Evolutionary conservation across 2,329 filamentous ascomycete genomes (phyloP).

Genomic region (Phymatotrichopsis omnivora): DNA sequence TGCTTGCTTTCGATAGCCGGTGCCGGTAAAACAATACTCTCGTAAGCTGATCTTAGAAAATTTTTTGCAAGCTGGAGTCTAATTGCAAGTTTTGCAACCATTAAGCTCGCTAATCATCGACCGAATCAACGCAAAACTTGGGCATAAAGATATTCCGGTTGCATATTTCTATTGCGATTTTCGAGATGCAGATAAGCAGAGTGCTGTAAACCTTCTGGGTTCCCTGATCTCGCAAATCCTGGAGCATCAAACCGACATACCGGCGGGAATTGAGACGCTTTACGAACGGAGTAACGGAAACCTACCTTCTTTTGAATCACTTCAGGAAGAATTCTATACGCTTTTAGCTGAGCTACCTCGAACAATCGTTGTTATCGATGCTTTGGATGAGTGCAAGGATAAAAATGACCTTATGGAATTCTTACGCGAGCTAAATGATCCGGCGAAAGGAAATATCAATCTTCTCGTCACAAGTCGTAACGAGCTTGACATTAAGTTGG

Average conservation of each 20-base stretch:
- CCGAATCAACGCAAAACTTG: background rate
- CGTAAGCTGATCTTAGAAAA: background rate
- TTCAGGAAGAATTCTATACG: background rate
- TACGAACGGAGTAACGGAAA: background rate
- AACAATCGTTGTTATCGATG: constrained; percentile 13
- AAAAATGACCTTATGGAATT: background rate
- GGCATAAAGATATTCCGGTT: background rate
- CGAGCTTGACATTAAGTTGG: constrained; percentile 10
- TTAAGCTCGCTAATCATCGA: constrained; percentile 13
- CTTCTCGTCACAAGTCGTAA: constrained; percentile 13
- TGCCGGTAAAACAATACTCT: constrained; percentile 14
- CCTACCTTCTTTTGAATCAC: background rate
- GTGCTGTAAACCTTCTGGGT: background rate
- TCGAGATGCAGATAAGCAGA: constrained; percentile 8
- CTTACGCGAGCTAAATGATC: background rate
- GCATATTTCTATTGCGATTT: constrained; percentile 21
- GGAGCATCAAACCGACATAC: background rate
- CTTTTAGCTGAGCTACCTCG: background rate
- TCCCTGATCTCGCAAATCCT: constrained; percentile 12
- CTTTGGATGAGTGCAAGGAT: constrained; percentile 13
- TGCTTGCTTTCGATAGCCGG: constrained; percentile 1
- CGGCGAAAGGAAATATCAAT: background rate
- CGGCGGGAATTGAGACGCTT: background rate
- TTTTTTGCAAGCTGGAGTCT: too few relatives aligned
- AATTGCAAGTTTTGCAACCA: background rate